Percentiles rank a stretch among this genome's conserved stretches.
These are phyloP conservation scores for Ramalina intermedia DNA, from an alignment of 495 filamentous ascomycete species.

Conservation along the genomic window DNA sequence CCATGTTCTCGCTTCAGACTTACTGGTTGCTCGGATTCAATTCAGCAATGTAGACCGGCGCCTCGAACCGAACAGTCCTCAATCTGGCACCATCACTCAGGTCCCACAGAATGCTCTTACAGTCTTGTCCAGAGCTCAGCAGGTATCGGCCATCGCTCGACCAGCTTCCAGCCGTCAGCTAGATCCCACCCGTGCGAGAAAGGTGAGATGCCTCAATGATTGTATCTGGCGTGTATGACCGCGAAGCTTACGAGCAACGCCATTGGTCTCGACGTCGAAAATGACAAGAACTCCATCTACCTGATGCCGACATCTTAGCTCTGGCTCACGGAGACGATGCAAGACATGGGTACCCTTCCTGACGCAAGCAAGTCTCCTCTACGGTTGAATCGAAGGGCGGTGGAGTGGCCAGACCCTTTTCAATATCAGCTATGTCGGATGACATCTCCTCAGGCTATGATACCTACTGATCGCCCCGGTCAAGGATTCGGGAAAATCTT, in stretches of 20 bases:
- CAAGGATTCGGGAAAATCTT: conserved; percentile 86
- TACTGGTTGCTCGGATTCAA: conserved; percentile 86
- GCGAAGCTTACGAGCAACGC: conserved; percentile 79
- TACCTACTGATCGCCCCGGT: conserved; percentile 64
- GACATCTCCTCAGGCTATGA: not conserved
- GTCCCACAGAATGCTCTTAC: conserved; percentile 93
- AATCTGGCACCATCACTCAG: conserved; percentile 55
- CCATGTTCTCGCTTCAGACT: conserved; percentile 14
- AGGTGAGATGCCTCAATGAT: conserved; percentile 43
- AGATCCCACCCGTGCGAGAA: not conserved
- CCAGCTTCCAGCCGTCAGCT: conserved; percentile 48
- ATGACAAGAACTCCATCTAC: conserved; percentile 86
- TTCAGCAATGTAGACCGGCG: conserved; percentile 89
- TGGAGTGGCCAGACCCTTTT: conserved; percentile 45
- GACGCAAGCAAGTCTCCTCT: conserved; percentile 88
- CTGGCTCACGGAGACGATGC: not conserved
- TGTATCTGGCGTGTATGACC: conserved; percentile 87
- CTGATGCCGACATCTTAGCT: conserved; percentile 22
- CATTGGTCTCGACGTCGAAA: conserved; percentile 94
- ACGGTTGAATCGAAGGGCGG: conserved; percentile 76
- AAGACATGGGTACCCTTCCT: conserved; percentile 47
- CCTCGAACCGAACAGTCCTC: conserved; percentile 68
- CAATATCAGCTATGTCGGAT: conserved; percentile 30
- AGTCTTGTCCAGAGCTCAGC: conserved; percentile 88
- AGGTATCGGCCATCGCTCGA: conserved; percentile 81